These are phyloP conservation scores for Syncephalastrum contaminatum DNA, from an alignment of 371 early-diverging fungal species.

Conservation along the genomic window DNA sequence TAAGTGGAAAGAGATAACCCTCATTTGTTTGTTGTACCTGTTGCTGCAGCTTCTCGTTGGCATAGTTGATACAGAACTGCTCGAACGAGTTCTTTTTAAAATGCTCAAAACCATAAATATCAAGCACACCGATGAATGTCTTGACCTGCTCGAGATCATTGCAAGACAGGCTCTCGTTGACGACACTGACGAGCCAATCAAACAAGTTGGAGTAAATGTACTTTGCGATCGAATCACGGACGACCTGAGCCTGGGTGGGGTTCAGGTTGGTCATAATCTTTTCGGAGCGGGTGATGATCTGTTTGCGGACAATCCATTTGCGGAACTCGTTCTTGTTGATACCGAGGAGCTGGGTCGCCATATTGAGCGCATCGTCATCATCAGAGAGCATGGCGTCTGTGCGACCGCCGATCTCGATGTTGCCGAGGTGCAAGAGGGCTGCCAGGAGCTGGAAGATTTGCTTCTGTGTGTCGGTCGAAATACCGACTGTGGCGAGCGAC, in stretches of 20 bases:
- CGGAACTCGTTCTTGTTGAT: slow-evolving; percentile 73
- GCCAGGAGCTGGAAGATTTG: slow-evolving; percentile 87
- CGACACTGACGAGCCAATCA: slow-evolving; percentile 88
- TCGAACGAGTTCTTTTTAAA: slow-evolving; percentile 98
- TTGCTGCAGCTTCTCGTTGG: slow-evolving; percentile 98
- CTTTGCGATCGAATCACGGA: slow-evolving; percentile 92
- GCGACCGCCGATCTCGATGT: slow-evolving; percentile 79
- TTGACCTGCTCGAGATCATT: slow-evolving; percentile 36
- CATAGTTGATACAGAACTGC: slow-evolving; percentile 99
- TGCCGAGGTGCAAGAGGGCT: slow-evolving; percentile 90
- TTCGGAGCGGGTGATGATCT: slow-evolving; percentile 86
- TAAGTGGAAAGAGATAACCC: too few relatives aligned
- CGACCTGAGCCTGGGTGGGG: slow-evolving; percentile 75
- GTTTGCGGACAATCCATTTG: slow-evolving; percentile 90
- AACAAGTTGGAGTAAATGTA: slow-evolving; percentile 91
- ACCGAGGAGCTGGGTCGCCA: slow-evolving; percentile 72
- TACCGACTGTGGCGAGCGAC: slow-evolving; percentile 83
- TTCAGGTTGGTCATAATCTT: slow-evolving; percentile 80
- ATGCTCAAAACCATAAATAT: slow-evolving; percentile 97
- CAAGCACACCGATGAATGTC: slow-evolving; percentile 92
- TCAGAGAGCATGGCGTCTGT: slow-evolving; percentile 74
- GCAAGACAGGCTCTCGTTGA: slow-evolving; percentile 75
- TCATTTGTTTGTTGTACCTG: slow-evolving; percentile 37
- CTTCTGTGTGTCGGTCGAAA: slow-evolving; percentile 75
- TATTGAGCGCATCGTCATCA: slow-evolving; percentile 65